These are phyloP conservation scores for Ophiostoma sp. DNA, from an alignment of 2,329 filamentous ascomycete species.

Conservation along the genomic window DNA sequence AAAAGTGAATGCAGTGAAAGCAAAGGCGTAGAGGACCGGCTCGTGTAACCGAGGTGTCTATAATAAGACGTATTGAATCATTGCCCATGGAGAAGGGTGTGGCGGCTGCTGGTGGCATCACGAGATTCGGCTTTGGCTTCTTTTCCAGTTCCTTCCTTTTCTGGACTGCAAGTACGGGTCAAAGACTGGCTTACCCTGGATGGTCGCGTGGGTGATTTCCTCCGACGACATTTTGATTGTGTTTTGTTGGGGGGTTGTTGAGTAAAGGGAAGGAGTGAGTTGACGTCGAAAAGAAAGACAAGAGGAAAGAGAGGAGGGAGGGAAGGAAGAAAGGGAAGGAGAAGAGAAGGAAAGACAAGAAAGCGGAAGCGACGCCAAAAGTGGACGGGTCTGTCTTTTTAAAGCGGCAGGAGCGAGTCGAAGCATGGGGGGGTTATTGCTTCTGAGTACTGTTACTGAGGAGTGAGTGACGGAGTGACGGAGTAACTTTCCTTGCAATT, in stretches of 20 bases:
- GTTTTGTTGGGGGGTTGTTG: background rate
- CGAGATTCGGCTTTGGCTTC: constrained; percentile 15
- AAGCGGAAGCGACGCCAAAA: constrained; percentile 9
- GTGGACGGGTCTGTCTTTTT: constrained; percentile 20
- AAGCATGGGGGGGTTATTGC: background rate
- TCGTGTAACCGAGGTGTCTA: background rate
- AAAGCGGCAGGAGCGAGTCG: constrained; percentile 17
- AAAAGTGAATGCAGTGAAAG: background rate
- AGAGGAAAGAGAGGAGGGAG: constrained; percentile 11
- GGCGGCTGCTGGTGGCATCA: background rate
- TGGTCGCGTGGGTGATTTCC: constrained; percentile 67
- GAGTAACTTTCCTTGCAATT: background rate
- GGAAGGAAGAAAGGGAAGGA: background rate
- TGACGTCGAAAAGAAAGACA: constrained; percentile 4
- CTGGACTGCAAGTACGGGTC: background rate
- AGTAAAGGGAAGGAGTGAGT: background rate
- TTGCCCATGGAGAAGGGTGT: background rate
- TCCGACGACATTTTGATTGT: constrained; percentile 48
- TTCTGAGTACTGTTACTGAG: background rate
- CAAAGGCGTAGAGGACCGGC: background rate
- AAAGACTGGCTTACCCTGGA: constrained; percentile 54
- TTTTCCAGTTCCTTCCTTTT: background rate
- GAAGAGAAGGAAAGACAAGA: constrained; percentile 2
- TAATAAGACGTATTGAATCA: background rate
- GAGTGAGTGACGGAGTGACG: background rate